Evolutionary conservation across 73 alveolate genomes (phyloP), one percentile per base, ranked within the genome.

Genomic region (Tetrahymena borealis): DNA sequence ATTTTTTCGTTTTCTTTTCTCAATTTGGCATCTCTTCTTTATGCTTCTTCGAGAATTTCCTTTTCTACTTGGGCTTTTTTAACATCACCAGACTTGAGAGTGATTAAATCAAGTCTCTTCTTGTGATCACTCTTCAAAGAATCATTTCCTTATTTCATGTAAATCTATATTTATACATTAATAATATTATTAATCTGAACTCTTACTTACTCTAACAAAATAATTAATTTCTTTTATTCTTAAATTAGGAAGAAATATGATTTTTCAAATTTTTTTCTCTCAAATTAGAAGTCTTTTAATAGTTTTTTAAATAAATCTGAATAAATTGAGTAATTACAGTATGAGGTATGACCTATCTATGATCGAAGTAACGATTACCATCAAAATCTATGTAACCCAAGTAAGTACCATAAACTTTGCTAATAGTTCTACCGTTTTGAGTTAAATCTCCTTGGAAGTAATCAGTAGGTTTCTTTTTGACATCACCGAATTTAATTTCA

Each of bases 351-450:
- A 94, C 93, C 33, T 42, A 91, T 95, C 99, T 96, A 39, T 96
- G 95, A 91, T 98, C 99, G 99, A 99, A 98, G 94, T 97, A 98
- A 91, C 99, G 95, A 39, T 79, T 96, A 39, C 97, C 98, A 91
- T 97, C 99, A 94, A 98, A 97, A 91, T 98, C 99, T 32, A 98
- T 94, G 94, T 90, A 98, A 33, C 99, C 99, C 93, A 97, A 90
- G 92, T 97, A 98, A 92, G 98, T 98, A 28, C 99, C 99, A 39
- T 91, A 92, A 78, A 98, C 90, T 40, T 94, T 96, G 78, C 97
- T 79, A 38, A 97, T 94, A 32, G 40, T 79, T 28, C 94, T 85
- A 18, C 95, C 95, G 24, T 93, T 93, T n/a, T 11, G 78, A 12
- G 18, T 41, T 35, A 99, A 95, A 38, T 41, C 94, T 12, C 99